Conservation (phyloP, 2,329 filamentous ascomycete genomes). For the Claviceps sp. region DNA sequence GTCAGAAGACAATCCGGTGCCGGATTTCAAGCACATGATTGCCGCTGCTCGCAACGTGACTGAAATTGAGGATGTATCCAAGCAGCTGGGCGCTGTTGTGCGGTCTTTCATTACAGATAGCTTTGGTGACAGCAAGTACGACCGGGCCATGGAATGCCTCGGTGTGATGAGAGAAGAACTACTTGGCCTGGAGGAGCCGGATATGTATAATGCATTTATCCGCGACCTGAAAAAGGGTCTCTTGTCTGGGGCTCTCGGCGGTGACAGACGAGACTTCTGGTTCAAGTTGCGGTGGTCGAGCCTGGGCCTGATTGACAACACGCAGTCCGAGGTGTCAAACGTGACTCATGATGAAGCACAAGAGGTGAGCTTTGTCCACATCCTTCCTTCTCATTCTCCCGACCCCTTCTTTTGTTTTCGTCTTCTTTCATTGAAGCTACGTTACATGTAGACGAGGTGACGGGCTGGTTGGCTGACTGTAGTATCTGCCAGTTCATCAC, state of each 20-base stretch:
- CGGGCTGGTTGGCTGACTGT: constrained; percentile 11
- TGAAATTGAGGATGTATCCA: constrained; percentile 51
- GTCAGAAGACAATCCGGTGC: constrained; percentile 61
- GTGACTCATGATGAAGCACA: constrained; percentile 60
- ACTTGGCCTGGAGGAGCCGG: constrained; percentile 60
- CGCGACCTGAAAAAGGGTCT: constrained; percentile 58
- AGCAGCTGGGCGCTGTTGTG: constrained; percentile 64
- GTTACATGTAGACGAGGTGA: background rate
- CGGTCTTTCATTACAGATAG: constrained; percentile 55
- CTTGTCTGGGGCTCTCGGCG: constrained; percentile 54
- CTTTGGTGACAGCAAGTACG: constrained; percentile 63
- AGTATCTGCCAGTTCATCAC: constrained; percentile 21
- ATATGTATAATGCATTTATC: constrained; percentile 63
- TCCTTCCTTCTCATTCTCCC: background rate
- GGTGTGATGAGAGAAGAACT: constrained; percentile 68
- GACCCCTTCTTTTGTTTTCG: background rate
- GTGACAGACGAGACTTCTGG: constrained; percentile 75
- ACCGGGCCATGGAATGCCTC: constrained; percentile 60
- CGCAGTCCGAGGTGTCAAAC: constrained; percentile 47
- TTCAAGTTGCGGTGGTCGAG: constrained; percentile 51
- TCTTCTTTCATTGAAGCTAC: background rate
- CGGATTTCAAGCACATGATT: constrained; percentile 78
- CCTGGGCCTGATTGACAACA: constrained; percentile 60
- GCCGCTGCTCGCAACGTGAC: constrained; percentile 43
- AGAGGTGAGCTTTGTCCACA: constrained; percentile 27